These are phyloP conservation scores for Xerocomellus amylosporus DNA, from an alignment of 768 basidiomycete species.

Conservation along the genomic window DNA sequence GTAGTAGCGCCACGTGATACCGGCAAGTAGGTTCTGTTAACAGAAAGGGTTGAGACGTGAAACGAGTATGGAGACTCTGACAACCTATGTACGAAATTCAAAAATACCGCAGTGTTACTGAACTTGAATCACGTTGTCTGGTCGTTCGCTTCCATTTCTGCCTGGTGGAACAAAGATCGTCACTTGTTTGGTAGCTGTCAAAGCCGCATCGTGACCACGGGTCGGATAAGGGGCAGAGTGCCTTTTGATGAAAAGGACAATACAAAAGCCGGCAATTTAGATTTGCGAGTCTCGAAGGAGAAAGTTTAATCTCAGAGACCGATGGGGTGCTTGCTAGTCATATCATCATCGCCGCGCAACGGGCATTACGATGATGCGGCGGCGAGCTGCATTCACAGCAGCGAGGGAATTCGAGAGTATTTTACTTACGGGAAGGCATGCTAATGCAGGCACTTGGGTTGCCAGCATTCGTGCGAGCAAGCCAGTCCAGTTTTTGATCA, in stretches of 20 bases:
- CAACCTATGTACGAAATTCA: slow-evolving; percentile 10
- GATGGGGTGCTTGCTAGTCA: slow-evolving; percentile 2
- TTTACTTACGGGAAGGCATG: slow-evolving; percentile 16
- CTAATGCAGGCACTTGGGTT: slow-evolving; percentile 16
- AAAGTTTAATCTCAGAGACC: slow-evolving; percentile 18
- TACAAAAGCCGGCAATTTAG: slow-evolving; percentile 16
- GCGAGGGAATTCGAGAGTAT: slow-evolving; percentile 14
- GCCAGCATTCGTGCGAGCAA: slow-evolving; percentile 18
- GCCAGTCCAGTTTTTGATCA: slow-evolving; percentile 3
- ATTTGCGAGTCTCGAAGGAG: slow-evolving; percentile 14
- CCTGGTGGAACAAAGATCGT: slow-evolving; percentile 18
- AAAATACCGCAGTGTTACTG: slow-evolving; percentile 15
- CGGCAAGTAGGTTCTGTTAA: slow-evolving; percentile 27
- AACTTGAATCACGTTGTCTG: slow-evolving; percentile 2
- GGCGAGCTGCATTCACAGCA: slow-evolving; percentile 10
- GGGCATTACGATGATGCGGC: slow-evolving; percentile 18
- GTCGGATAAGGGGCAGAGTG: slow-evolving; percentile 1
- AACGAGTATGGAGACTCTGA: slow-evolving; percentile 27
- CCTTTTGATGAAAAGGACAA: slow-evolving; percentile 16
- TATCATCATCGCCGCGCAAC: slow-evolving; percentile 5
- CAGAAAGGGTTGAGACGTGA: slow-evolving; percentile 21
- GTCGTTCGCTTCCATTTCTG: slow-evolving; percentile 24
- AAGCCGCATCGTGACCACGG: slow-evolving; percentile 8
- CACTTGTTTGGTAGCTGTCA: slow-evolving; percentile 13
- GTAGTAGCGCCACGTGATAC: slow-evolving; percentile 21